Evolutionary conservation across 2,329 filamentous ascomycete species (phyloP).

Genomic region (Cladosporium phlei): DNA sequence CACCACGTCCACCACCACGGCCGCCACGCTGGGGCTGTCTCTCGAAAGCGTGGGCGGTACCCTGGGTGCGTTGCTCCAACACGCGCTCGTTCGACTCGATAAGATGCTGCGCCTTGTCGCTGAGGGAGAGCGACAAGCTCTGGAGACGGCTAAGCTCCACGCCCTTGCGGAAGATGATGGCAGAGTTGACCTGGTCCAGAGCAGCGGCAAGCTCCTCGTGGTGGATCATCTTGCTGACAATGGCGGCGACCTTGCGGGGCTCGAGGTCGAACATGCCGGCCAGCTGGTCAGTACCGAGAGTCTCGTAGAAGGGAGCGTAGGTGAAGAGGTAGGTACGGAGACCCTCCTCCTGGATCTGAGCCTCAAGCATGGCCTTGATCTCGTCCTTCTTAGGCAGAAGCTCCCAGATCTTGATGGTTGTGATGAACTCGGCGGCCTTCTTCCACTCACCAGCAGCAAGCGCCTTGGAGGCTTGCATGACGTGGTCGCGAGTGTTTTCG

Average conservation of each 20-base stretch:
- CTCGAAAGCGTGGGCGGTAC: constrained; percentile 92
- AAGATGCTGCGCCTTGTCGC: constrained; percentile 91
- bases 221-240: constrained; percentile 99
- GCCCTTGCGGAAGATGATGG: constrained; percentile 98
- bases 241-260: constrained; percentile 82
- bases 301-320: constrained; percentile 98
- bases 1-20: constrained; percentile 49
- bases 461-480: constrained; percentile 98
- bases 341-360: constrained; percentile 98
- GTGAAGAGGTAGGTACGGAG: constrained; percentile 98
- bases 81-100: constrained; percentile 98
- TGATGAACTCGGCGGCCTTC: constrained; percentile 88
- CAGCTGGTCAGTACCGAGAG: constrained; percentile 78
- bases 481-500: constrained; percentile 97
- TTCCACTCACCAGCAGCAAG: constrained; percentile 98
- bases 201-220: constrained; percentile 96
- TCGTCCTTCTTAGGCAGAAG: constrained; percentile 87
- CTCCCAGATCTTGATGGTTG: constrained; percentile 99
- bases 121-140: constrained; percentile 86
- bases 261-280: constrained; percentile 94
- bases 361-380: constrained; percentile 95
- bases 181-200: constrained; percentile 93
- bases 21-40: constrained; percentile 73
- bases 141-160: constrained; percentile 95
- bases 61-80: constrained; percentile 92